Percentiles rank a stretch among this genome's conserved stretches.
Conservation (phyloP, 2,329 filamentous ascomycete genomes). For the Neopestalotiopsis sp. region DNA sequence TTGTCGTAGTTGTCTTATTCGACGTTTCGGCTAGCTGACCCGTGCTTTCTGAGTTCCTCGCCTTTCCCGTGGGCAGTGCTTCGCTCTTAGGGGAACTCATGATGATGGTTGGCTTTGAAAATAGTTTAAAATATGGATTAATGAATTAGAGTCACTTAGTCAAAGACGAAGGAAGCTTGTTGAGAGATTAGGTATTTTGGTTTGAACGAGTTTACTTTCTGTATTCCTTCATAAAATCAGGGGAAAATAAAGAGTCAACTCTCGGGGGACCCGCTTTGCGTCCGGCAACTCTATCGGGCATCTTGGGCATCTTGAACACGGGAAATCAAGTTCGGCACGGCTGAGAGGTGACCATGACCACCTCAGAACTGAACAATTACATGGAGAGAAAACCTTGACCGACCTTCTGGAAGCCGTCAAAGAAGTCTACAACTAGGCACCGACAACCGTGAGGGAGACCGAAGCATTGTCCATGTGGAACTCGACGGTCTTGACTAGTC, state of each 20-base stretch:
- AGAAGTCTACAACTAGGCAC: background rate
- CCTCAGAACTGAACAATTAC: background rate
- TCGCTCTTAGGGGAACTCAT: background rate
- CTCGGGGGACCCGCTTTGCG: background rate
- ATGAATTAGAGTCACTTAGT: too few species aligned
- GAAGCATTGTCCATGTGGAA: background rate
- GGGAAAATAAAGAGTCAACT: background rate
- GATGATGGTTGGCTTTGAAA: background rate
- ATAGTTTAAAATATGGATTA: background rate
- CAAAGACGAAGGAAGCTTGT: background rate
- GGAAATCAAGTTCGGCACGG: slow-evolving; percentile 1
- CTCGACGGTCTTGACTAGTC: background rate
- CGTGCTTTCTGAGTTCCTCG: background rate
- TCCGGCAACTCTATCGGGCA: background rate
- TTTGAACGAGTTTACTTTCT: background rate
- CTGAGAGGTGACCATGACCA: background rate
- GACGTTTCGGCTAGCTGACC: background rate
- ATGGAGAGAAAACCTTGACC: background rate
- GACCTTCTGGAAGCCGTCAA: background rate
- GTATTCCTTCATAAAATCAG: background rate
- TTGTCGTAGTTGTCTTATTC: background rate
- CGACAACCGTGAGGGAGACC: slow-evolving; percentile 2
- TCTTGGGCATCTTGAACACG: background rate
- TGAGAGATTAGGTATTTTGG: background rate
- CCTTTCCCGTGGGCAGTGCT: background rate